Evolutionary conservation across 257 asterid genomes (phyloP).

Genomic region (Solanum rostratum): DNA sequence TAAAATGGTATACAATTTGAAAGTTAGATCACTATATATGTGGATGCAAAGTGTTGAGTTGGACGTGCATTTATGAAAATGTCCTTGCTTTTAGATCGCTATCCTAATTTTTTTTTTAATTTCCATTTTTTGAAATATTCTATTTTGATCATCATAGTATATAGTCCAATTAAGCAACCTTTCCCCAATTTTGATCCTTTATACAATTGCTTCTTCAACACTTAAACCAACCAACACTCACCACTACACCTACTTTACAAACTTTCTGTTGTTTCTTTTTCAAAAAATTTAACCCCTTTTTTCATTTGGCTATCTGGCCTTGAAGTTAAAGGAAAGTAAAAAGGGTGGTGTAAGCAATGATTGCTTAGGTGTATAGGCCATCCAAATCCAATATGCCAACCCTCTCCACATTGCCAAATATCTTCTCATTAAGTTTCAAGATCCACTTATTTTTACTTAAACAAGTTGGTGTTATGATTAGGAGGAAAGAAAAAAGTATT

Average conservation of each 20-base stretch:
- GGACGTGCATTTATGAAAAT: not conserved
- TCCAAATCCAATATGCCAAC: slow-evolving; percentile 13
- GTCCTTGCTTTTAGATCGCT: not conserved
- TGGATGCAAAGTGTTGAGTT: not conserved
- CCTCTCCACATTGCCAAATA: slow-evolving; percentile 4
- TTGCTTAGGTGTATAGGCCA: slow-evolving; percentile 9
- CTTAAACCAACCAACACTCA: not conserved
- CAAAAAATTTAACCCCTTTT: not conserved
- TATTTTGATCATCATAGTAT: not conserved
- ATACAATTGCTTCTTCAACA: not conserved
- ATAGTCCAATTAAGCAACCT: not conserved
- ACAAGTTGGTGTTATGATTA: not conserved
- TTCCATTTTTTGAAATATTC: not conserved
- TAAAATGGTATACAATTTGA: not conserved
- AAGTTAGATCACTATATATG: not conserved
- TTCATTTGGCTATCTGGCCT: slow-evolving; percentile 12
- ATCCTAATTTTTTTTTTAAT: not conserved
- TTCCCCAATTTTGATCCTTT: not conserved
- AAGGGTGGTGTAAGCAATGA: slow-evolving; percentile 25
- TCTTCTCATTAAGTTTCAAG: not conserved
- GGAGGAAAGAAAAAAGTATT: not conserved
- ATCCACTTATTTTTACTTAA: not conserved
- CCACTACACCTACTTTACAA: slow-evolving; percentile 1
- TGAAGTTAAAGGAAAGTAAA: slow-evolving; percentile 42
- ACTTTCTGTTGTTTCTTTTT: not conserved